Percentiles rank a stretch among this genome's conserved stretches.
These are phyloP conservation scores for Conticribra weissflogii DNA, from an alignment of 108 stramenopile species.

Conservation along the genomic window DNA sequence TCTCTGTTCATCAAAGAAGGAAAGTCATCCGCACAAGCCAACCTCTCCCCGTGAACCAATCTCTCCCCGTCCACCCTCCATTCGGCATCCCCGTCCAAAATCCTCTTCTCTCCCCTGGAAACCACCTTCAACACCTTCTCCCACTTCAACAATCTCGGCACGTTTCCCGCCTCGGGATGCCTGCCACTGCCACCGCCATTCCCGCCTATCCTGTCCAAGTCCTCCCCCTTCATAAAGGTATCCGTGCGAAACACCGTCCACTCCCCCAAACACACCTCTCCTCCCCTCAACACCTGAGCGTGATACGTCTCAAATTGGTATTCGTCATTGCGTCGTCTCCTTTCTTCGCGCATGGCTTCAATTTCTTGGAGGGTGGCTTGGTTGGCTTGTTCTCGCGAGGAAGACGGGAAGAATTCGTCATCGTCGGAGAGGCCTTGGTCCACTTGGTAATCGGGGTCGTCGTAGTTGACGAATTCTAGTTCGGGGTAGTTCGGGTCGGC, in stretches of 20 bases:
- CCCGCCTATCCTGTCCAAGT: no score
- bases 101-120: conserved; percentile 54
- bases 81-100: conserved; percentile 28
- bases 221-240: conserved; percentile 62
- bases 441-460: conserved; percentile 75
- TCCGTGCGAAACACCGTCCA: conserved; percentile 86
- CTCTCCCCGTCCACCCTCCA: conserved; percentile 45
- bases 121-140: conserved; percentile 63
- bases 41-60: conserved; percentile 68
- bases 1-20: conserved; percentile 29
- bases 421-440: conserved; percentile 71
- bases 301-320: conserved; percentile 92
- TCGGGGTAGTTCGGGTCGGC: conserved; percentile 75
- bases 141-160: conserved; percentile 56
- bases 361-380: conserved; percentile 67
- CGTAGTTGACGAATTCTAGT: conserved; percentile 86
- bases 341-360: conserved; percentile 87
- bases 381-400: conserved; percentile 10
- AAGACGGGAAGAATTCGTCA: conserved; percentile 39
- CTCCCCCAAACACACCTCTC: conserved; percentile 74
- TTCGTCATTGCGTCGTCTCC: conserved; percentile 82
- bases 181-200: conserved; percentile 20
- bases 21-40: conserved; percentile 53
- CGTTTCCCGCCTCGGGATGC: conserved; percentile 24
- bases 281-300: conserved; percentile 58